These are phyloP conservation scores for Macrocystidia cucumis DNA, from an alignment of 1,284 basidiomycete genomes.

Conservation along the genomic window DNA sequence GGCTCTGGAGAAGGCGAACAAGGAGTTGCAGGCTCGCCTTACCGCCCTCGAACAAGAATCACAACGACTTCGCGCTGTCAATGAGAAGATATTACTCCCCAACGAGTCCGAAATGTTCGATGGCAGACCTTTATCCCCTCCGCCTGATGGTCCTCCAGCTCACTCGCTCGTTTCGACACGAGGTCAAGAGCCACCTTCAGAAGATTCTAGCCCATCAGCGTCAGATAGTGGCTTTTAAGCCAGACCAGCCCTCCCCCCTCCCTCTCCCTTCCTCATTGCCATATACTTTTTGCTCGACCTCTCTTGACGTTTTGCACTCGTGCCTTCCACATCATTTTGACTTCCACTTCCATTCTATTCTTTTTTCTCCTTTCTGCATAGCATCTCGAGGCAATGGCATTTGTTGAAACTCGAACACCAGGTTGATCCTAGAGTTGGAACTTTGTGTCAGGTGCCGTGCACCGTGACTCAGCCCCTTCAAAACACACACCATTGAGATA, in stretches of 20 bases:
- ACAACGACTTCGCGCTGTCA: constrained; percentile 56
- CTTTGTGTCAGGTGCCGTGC: constrained; percentile 26
- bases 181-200: constrained; percentile 47
- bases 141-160: constrained; percentile 39
- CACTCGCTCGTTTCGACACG: constrained; percentile 45
- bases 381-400: constrained; percentile 21
- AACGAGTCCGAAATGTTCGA: constrained; percentile 42
- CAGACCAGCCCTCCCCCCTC: constrained; percentile 11
- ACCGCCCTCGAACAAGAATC: constrained; percentile 58
- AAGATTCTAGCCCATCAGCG: constrained; percentile 55
- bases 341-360: constrained; percentile 17
- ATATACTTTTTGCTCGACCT: constrained; percentile 14
- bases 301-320: constrained; percentile 12
- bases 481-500: constrained; percentile 19
- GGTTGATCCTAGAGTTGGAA: constrained; percentile 15
- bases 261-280: constrained; percentile 20
- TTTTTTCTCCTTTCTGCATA: constrained; percentile 24
- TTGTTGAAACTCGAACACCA: constrained; percentile 14
- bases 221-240: constrained; percentile 53
- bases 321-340: constrained; percentile 15
- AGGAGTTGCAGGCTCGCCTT: constrained; percentile 60
- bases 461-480: constrained; percentile 9
- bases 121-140: constrained; percentile 53
- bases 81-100: constrained; percentile 68
- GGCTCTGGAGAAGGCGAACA: constrained; percentile 59